Conservation (phyloP, 305 asterid genomes). For the Fraxinus baroniana region DNA sequence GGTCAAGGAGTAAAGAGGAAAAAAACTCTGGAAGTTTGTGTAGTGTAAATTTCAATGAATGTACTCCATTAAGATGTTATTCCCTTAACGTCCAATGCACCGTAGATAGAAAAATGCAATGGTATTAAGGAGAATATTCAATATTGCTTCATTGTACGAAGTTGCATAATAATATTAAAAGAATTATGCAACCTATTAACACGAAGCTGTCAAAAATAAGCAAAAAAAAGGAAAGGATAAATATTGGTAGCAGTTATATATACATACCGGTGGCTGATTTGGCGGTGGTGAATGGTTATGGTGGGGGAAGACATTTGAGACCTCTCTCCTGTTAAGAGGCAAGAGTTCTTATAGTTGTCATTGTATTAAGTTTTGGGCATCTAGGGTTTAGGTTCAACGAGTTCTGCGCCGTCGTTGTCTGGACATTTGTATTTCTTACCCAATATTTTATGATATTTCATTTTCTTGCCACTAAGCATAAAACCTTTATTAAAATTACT, state of each 20-base stretch:
- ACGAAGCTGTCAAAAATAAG: not conserved
- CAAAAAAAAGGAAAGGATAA: not conserved
- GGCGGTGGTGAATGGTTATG: not conserved
- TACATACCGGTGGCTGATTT: not conserved
- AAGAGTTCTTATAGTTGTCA: not conserved
- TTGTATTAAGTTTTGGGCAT: not conserved
- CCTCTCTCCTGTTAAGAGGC: not conserved
- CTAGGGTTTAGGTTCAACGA: not conserved
- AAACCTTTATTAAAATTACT: not conserved
- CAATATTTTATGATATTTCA: not conserved
- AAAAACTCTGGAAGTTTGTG: not conserved
- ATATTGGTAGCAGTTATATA: too few species aligned
- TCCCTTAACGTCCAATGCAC: conserved; percentile 2
- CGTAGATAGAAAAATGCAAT: not conserved
- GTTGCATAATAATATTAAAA: not conserved
- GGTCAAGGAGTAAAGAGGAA: not conserved
- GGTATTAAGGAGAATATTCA: not conserved
- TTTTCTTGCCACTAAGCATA: not conserved
- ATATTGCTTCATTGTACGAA: not conserved
- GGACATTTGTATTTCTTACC: not conserved
- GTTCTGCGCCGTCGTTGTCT: not conserved
- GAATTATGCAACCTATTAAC: not conserved
- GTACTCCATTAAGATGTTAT: not conserved
- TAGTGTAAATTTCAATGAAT: not conserved
- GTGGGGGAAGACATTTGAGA: not conserved